Percentiles rank a stretch among this genome's conserved stretches.
Evolutionary conservation across 1,284 basidiomycete genomes (phyloP).

Genomic region (Ustilago sp.): DNA sequence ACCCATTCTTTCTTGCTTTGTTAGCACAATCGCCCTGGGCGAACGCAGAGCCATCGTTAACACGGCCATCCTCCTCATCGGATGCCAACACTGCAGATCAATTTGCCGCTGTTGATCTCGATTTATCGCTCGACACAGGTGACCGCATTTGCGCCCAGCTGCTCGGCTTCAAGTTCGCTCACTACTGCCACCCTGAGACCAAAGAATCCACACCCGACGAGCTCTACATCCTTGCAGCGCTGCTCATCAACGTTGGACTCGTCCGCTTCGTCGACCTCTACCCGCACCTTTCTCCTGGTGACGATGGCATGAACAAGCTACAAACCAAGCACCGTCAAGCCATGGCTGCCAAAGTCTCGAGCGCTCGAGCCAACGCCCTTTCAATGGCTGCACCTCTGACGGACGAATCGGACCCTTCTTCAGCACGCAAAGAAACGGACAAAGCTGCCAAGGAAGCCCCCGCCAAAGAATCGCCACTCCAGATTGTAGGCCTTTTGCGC

Average conservation of each 20-base stretch:
- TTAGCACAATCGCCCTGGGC: constrained; percentile 86
- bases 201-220: constrained; percentile 76
- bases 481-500: constrained; percentile 82
- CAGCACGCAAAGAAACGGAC: constrained; percentile 33
- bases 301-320: constrained; percentile 69
- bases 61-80: constrained; percentile 7
- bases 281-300: constrained; percentile 76
- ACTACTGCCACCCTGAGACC: constrained; percentile 76
- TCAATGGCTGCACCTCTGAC: constrained; percentile 90
- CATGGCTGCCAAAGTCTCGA: constrained; percentile 74
- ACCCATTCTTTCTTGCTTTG: constrained; percentile 90
- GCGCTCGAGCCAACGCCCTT: constrained; percentile 79
- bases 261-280: constrained; percentile 86
- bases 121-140: constrained; percentile 71
- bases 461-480: constrained; percentile 76
- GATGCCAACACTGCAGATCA: not conserved
- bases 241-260: constrained; percentile 88
- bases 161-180: constrained; percentile 92
- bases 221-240: constrained; percentile 84
- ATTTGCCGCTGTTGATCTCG: constrained; percentile 34
- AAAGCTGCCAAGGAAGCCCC: constrained; percentile 71
- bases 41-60: constrained; percentile 22
- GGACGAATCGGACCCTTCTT: constrained; percentile 69
- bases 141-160: constrained; percentile 80
- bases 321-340: constrained; percentile 78